These are phyloP conservation scores for Leccinum truebloodii DNA, from an alignment of 768 basidiomycete species.

Conservation along the genomic window DNA sequence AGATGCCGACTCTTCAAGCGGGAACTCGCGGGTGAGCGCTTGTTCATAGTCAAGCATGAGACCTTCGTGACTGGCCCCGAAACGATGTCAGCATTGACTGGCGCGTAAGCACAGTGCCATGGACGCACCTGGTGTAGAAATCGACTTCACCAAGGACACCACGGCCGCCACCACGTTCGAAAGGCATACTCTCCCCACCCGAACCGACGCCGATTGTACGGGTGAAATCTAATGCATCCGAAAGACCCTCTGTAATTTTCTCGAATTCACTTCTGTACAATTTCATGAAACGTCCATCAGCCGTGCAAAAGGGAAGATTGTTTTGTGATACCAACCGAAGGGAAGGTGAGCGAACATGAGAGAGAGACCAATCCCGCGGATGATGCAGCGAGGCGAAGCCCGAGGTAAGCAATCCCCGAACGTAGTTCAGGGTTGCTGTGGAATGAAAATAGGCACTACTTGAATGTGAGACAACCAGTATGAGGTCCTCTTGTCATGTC, in stretches of 20 bases:
- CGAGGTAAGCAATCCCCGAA: conserved; percentile 84
- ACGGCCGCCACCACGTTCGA: conserved; percentile 70
- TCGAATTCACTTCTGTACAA: conserved; percentile 74
- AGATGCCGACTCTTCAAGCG: conserved; percentile 36
- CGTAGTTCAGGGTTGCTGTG: conserved; percentile 87
- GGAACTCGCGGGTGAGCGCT: conserved; percentile 77
- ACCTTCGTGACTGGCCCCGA: conserved; percentile 75
- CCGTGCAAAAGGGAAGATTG: neutral
- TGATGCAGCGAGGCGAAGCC: conserved; percentile 94
- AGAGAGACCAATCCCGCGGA: conserved; percentile 89
- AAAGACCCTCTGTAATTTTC: conserved; percentile 76
- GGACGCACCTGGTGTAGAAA: conserved; percentile 80
- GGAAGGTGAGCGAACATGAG: conserved; percentile 83
- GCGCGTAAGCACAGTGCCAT: neutral
- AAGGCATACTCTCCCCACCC: conserved; percentile 44
- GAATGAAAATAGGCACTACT: conserved; percentile 95
- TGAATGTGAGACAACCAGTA: conserved; percentile 8
- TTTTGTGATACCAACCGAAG: conserved; percentile 51
- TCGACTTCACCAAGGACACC: conserved; percentile 85
- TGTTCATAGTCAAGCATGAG: conserved; percentile 92
- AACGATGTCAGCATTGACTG: neutral
- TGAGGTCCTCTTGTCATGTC: conserved; percentile 5
- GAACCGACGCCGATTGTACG: conserved; percentile 80
- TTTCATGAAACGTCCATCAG: conserved; percentile 16
- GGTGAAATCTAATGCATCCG: conserved; percentile 93